Percentiles rank a stretch among this genome's conserved stretches.
Conservation (phyloP, 169 alveolate species). For the Eimeria brunetti region DNA sequence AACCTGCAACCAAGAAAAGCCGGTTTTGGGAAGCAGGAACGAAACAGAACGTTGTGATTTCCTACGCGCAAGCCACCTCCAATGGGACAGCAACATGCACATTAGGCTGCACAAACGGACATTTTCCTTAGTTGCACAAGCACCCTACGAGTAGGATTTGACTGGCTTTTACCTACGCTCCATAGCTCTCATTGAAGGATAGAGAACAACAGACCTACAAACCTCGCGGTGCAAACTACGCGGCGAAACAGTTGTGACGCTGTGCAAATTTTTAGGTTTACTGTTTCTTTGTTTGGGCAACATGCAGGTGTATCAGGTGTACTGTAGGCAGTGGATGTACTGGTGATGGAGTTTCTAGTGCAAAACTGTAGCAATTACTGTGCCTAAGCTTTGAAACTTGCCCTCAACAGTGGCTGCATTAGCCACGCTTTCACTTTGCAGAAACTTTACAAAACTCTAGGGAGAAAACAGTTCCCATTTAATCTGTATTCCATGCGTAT, state of each 20-base stretch:
- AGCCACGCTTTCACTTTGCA: background rate
- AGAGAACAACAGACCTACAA: background rate
- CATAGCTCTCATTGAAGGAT: background rate
- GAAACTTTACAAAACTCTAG: background rate
- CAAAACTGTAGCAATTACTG: background rate
- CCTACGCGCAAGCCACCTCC: conserved; percentile 7
- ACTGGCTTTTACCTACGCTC: background rate
- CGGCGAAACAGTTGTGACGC: background rate
- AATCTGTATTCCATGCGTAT: background rate
- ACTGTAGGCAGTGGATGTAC: no score
- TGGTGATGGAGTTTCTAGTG: background rate
- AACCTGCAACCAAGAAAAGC: conserved; percentile 65
- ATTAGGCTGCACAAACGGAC: background rate
- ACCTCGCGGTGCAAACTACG: background rate
- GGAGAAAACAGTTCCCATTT: background rate
- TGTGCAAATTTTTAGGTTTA: background rate
- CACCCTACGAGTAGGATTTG: background rate
- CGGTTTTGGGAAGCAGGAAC: conserved; percentile 14
- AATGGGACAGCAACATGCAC: background rate
- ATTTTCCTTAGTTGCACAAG: background rate
- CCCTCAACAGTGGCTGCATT: background rate
- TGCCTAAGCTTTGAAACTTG: background rate
- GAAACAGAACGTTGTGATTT: conserved; percentile 47
- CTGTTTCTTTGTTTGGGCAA: background rate
- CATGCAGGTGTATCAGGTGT: background rate